Percentiles rank a stretch among this genome's conserved stretches.
Evolutionary conservation across 495 filamentous ascomycete species (phyloP).

Genomic region (Clohesyomyces aquaticus): DNA sequence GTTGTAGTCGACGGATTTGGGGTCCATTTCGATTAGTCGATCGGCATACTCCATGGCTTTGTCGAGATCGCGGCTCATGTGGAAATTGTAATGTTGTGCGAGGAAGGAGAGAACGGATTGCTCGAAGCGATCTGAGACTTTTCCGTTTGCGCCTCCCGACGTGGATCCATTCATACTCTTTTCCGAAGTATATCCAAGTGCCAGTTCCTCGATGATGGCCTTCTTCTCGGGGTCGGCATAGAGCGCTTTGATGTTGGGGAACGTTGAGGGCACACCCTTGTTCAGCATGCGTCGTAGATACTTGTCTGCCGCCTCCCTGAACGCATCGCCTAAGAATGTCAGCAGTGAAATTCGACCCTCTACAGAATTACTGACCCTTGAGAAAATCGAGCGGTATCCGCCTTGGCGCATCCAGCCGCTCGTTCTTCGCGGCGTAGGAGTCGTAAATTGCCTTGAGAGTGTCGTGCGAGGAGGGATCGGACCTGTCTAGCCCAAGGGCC

Average conservation of each 20-base stretch:
- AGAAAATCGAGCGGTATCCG: constrained; percentile 90
- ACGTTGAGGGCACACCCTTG: constrained; percentile 95
- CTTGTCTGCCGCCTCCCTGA: constrained; percentile 73
- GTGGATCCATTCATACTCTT: constrained; percentile 50
- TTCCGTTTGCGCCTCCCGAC: constrained; percentile 55
- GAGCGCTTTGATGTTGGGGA: constrained; percentile 92
- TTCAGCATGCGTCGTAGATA: constrained; percentile 87
- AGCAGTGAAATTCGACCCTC: not conserved
- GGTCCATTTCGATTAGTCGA: constrained; percentile 75
- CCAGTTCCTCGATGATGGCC: constrained; percentile 71
- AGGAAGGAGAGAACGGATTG: constrained; percentile 87
- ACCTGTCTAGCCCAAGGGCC: constrained; percentile 64
- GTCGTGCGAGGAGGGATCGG: constrained; percentile 57
- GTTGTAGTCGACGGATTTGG: constrained; percentile 84
- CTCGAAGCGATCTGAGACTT: constrained; percentile 64
- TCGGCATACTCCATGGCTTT: constrained; percentile 84
- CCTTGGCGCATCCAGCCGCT: constrained; percentile 80
- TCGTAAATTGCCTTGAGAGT: constrained; percentile 75
- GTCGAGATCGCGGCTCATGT: constrained; percentile 77
- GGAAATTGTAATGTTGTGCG: constrained; percentile 94
- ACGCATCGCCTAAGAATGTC: constrained; percentile 65
- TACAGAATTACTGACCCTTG: constrained; percentile 56
- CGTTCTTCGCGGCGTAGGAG: constrained; percentile 76
- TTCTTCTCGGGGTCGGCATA: constrained; percentile 79
- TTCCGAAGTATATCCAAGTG: constrained; percentile 72